Conservation (phyloP, 345 rosid species). For the Moricandia arvensis region DNA sequence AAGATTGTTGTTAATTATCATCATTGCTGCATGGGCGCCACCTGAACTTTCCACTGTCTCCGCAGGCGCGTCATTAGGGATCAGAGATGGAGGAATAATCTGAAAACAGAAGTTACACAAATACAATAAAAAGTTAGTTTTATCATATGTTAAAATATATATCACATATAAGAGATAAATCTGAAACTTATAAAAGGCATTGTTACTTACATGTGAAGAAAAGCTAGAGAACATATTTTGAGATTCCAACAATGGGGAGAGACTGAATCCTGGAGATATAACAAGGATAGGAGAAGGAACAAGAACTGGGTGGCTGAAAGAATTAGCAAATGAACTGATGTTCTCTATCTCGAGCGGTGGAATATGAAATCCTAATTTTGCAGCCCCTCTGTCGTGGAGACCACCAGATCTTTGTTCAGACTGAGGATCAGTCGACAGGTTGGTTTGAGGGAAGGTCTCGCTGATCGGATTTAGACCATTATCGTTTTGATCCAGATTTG, state of each 20-base stretch:
- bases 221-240: too few relatives aligned
- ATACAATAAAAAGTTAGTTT: neutral
- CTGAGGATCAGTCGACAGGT: neutral
- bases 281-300: neutral
- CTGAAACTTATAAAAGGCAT: too few relatives aligned
- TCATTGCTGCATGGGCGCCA: neutral
- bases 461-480: neutral
- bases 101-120: neutral
- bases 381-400: conserved; percentile 5
- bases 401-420: conserved; percentile 3
- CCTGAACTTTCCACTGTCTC: conserved; percentile 2
- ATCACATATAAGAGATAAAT: too few relatives aligned
- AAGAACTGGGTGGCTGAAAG: neutral
- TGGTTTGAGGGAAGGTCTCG: neutral
- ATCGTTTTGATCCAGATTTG: too few relatives aligned
- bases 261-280: conserved; percentile 18
- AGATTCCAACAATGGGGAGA: too few relatives aligned
- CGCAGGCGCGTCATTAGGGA: neutral
- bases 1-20: neutral
- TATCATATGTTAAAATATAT: neutral
- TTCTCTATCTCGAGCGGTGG: neutral
- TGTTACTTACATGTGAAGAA: too few relatives aligned
- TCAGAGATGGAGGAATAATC: neutral
- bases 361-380: neutral
- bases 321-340: neutral